phyloP scores from a whole-genome alignment of 2,329 filamentous ascomycete species.

The Cytospora leucostoma region DNA sequence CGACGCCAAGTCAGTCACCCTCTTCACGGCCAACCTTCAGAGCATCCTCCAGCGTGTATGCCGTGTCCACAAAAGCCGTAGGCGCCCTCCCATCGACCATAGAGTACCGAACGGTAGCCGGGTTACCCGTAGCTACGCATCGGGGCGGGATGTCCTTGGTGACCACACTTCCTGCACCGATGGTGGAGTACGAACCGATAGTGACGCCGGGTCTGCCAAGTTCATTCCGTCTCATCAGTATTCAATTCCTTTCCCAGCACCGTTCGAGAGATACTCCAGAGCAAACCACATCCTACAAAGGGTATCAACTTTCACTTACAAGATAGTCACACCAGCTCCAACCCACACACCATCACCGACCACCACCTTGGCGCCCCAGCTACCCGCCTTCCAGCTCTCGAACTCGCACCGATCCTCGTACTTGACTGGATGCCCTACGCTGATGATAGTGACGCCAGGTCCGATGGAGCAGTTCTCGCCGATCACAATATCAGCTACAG shows the following conservation, averaged over 20 bases:
- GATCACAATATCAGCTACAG: conserved; percentile 39
- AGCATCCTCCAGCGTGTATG: conserved; percentile 26
- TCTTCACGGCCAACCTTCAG: conserved; percentile 26
- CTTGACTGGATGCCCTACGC: conserved; percentile 34
- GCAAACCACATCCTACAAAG: background rate
- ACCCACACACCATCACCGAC: conserved; percentile 45
- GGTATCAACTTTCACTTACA: conserved; percentile 31
- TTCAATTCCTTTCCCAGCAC: background rate
- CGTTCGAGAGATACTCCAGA: no score
- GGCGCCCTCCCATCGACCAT: conserved; percentile 18
- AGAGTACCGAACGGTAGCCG: conserved; percentile 31
- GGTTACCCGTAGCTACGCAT: conserved; percentile 34
- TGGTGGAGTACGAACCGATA: conserved; percentile 36
- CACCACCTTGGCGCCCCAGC: conserved; percentile 36
- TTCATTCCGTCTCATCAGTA: background rate
- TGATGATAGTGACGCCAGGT: conserved; percentile 36
- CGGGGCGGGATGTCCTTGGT: conserved; percentile 33
- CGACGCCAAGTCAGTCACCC: background rate
- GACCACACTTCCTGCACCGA: conserved; percentile 36
- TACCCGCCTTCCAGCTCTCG: conserved; percentile 30
- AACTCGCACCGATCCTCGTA: conserved; percentile 34
- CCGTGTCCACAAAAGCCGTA: conserved; percentile 10
- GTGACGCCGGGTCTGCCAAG: conserved; percentile 34
- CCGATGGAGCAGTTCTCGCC: conserved; percentile 37
- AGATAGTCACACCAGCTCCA: conserved; percentile 40